Conservation (phyloP, 345 rosid species). For the Pelargonium nanum region DNA sequence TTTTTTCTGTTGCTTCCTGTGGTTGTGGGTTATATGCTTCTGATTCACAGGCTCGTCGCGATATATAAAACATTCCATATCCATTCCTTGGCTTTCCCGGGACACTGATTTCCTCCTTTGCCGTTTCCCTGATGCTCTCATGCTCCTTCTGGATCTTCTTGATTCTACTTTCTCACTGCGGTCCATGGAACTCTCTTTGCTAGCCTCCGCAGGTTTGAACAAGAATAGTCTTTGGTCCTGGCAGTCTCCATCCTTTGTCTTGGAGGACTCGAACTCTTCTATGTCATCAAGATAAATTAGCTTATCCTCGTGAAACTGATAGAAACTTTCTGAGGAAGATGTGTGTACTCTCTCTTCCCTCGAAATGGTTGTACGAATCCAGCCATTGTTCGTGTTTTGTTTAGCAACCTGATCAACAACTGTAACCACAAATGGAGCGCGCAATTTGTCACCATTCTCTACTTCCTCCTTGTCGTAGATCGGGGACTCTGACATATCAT, state of each 20-base stretch:
- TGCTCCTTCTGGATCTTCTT: constrained; percentile 10
- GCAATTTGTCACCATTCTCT: no score
- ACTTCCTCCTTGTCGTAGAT: not conserved
- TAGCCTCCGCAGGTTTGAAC: no score
- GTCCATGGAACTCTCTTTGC: constrained; percentile 2
- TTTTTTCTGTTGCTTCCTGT: constrained; percentile 16
- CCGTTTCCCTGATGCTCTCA: constrained; percentile 15
- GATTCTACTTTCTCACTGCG: constrained; percentile 18
- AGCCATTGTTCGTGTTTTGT: no score
- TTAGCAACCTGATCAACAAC: no score
- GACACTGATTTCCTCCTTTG: constrained; percentile 28
- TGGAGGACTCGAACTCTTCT: constrained; percentile 36
- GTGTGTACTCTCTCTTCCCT: constrained; percentile 18
- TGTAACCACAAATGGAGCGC: no score
- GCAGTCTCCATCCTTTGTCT: constrained; percentile 13
- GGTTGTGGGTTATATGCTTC: constrained; percentile 16
- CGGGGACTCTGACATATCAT: constrained; percentile 11
- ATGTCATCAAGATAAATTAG: constrained; percentile 42
- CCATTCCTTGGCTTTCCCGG: constrained; percentile 17
- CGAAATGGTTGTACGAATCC: no score
- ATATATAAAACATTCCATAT: constrained; percentile 21
- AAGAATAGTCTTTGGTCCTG: constrained; percentile 51
- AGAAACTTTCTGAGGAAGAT: constrained; percentile 33
- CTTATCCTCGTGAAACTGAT: constrained; percentile 21
- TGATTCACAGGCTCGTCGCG: constrained; percentile 23